Evolutionary conservation across 257 asterid species (phyloP).

Genomic region (Fraxinus anomala): DNA sequence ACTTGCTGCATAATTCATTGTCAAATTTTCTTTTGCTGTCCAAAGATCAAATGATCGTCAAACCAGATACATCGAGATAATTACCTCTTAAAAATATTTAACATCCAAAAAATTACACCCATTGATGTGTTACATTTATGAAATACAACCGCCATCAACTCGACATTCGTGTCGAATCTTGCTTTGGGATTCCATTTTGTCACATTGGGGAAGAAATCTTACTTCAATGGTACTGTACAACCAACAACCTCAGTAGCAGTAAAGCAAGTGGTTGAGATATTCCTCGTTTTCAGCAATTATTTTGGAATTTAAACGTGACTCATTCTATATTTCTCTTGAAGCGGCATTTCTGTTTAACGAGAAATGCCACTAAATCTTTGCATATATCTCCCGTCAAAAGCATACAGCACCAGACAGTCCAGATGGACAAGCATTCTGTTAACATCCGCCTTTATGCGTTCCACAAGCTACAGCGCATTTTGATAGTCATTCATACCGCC

Average conservation of each 20-base stretch:
- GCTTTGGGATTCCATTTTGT: neutral
- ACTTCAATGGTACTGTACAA: neutral
- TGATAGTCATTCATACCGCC: neutral
- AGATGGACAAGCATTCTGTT: neutral
- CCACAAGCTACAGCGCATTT: neutral
- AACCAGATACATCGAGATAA: neutral
- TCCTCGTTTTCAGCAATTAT: neutral
- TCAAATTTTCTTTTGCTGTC: neutral
- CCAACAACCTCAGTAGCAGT: neutral
- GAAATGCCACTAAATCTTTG: neutral
- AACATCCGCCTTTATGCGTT: neutral
- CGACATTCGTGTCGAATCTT: neutral
- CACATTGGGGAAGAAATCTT: neutral
- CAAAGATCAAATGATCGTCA: neutral
- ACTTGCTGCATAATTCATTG: neutral
- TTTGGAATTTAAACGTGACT: neutral
- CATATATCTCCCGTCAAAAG: neutral
- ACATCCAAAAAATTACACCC: neutral
- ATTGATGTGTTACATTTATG: neutral
- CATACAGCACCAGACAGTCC: neutral
- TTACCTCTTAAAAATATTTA: neutral
- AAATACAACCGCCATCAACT: neutral
- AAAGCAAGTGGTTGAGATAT: neutral
- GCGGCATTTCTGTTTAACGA: neutral
- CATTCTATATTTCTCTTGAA: conserved; percentile 5